Base-by-base conservation (phyloP, 345 rosid species). In the Linum trigynum region DNA sequence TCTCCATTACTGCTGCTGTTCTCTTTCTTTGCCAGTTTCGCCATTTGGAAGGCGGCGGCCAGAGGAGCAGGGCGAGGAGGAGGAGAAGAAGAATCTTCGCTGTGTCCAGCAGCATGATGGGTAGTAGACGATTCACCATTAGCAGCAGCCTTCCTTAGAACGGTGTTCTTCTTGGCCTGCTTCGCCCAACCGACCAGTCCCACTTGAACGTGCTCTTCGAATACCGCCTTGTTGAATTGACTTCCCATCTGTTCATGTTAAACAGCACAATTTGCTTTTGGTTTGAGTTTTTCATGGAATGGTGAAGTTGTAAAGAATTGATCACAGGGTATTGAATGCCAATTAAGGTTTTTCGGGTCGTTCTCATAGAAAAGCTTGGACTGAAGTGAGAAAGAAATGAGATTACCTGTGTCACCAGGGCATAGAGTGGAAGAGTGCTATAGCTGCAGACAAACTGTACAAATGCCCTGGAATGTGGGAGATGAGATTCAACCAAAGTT, bases 381-480 rank as follows among this genome's bases (percentile, higher is more conserved):
- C 3, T 9, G 11, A 1, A 48, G 14, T 15, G 14, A 48, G 32
- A 23, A 23, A 23, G 32, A 48, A 10, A 23, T n/a, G 3, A 14
- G 10, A 23, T 53, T 62, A 92, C 98, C 85, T 87, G 96, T 12
- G 92, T 85, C 55, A 92, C 95, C 6, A 89, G 82, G n/a, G 91
- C 97, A 15, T 92, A 92, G 3, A 92, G 87, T 0, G 98, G 97
- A 16, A 92, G 74, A 39, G 97, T 92, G 57, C 92, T 90, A 74
- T 84, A 90, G 68, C 97, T 85, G 70, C 96, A 87, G 4, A 87
- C 77, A 69, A 87, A 78, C 85, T 89, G 97, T 66, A 92, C 72
- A 43, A 85, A 57, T 4, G 55, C 86, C 77, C 96, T 90, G 70
- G 37, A 32, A 66, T n/a, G 7, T 2, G 40, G 59, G 38, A 5